Evolutionary conservation across 352 stramenopile genomes (phyloP).

Genomic region (Blastocystis sp.): DNA sequence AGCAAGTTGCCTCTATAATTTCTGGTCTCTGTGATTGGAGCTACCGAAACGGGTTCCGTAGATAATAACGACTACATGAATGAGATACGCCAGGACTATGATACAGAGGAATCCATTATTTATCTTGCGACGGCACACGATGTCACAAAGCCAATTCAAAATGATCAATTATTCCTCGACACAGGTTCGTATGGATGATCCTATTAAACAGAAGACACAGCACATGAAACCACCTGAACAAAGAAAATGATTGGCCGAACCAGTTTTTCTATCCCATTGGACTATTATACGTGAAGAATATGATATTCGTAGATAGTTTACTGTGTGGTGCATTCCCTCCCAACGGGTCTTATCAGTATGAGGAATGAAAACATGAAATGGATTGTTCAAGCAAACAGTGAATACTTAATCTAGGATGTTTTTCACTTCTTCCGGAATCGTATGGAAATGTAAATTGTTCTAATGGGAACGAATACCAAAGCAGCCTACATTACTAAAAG

Average conservation of each 20-base stretch:
- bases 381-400: background rate
- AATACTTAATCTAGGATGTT: slow-evolving; percentile 5
- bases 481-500: slow-evolving; percentile 11
- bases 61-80: too few species aligned
- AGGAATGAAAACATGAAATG: too few species aligned
- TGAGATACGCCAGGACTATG: too few species aligned
- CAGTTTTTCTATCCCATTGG: background rate
- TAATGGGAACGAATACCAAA: background rate
- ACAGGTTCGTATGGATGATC: background rate
- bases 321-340: too few species aligned
- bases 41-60: too few species aligned
- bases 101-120: too few species aligned
- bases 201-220: background rate
- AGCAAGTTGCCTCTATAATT: too few species aligned
- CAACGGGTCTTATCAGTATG: too few species aligned
- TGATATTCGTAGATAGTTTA: too few species aligned
- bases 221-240: background rate
- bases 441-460: slow-evolving; percentile 46
- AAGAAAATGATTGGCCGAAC: background rate
- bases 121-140: too few species aligned
- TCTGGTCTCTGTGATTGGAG: too few species aligned
- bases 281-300: background rate
- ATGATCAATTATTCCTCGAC: background rate
- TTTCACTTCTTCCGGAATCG: background rate
- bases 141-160: too few species aligned